Conservation (phyloP, 306 rosid species). For the Quercus aquifolioides region DNA sequence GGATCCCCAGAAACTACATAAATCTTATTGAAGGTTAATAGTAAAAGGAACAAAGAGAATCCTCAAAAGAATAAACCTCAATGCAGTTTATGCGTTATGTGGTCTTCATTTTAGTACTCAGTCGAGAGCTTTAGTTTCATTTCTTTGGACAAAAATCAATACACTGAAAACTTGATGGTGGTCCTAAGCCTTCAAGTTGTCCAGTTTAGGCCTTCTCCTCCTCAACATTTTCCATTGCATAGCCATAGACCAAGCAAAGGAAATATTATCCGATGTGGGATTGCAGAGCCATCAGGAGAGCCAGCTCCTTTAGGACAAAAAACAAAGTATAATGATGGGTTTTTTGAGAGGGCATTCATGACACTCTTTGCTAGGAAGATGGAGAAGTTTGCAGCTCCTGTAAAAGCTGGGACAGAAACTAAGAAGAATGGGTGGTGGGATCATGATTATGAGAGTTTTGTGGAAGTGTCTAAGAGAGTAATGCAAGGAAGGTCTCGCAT, state of each 20-base stretch:
- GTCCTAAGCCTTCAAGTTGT: constrained; percentile 35
- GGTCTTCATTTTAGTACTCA: not conserved
- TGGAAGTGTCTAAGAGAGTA: constrained; percentile 76
- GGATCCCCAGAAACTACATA: not conserved
- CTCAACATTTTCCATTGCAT: not conserved
- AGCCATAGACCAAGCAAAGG: not conserved
- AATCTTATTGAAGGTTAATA: not conserved
- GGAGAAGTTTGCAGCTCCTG: constrained; percentile 47
- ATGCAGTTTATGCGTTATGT: not conserved
- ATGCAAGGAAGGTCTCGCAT: constrained; percentile 77
- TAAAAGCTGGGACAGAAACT: not conserved
- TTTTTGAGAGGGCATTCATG: constrained; percentile 77
- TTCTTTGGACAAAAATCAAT: not conserved
- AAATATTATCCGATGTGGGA: constrained; percentile 44
- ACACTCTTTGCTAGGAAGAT: constrained; percentile 74
- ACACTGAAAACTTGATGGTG: constrained; percentile 28
- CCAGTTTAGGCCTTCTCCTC: constrained; percentile 14
- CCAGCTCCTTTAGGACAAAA: constrained; percentile 87
- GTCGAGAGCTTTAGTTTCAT: not conserved
- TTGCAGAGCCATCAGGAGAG: constrained; percentile 73
- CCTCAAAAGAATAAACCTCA: no score
- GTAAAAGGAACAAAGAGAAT: no score
- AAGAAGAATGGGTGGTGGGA: constrained; percentile 38
- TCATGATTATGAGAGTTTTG: constrained; percentile 73
- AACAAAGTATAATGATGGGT: constrained; percentile 70